A percentile compares a stretch with the other conserved stretches of the same genome.
Conservation (phyloP, 2,329 filamentous ascomycete genomes). For the Apiospora phragmitis region DNA sequence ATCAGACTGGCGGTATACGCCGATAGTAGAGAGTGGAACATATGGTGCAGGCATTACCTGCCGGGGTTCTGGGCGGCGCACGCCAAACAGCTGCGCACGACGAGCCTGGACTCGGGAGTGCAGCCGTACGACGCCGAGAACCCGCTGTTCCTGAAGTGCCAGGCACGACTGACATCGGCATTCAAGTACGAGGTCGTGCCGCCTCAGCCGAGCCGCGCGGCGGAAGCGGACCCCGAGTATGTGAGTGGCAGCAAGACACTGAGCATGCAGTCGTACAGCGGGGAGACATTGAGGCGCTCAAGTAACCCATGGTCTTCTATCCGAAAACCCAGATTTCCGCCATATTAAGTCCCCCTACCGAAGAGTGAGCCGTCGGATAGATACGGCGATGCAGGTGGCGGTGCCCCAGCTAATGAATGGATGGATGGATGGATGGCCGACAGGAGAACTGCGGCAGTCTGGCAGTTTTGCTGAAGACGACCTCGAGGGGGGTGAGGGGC, state of each 20-base stretch:
- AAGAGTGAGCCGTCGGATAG: too few species aligned
- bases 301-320: neutral
- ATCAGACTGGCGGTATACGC: slow-evolving; percentile 47
- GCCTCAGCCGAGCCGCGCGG: slow-evolving; percentile 36
- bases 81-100: slow-evolving; percentile 57
- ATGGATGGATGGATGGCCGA: neutral
- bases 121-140: slow-evolving; percentile 52
- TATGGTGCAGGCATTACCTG: slow-evolving; percentile 61
- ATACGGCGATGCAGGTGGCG: too few species aligned
- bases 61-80: slow-evolving; percentile 58
- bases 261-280: slow-evolving; percentile 47
- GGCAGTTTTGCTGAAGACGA: slow-evolving; percentile 55
- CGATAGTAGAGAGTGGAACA: slow-evolving; percentile 37
- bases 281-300: slow-evolving; percentile 12
- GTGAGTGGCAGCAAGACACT: slow-evolving; percentile 17
- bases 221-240: slow-evolving; percentile 10
- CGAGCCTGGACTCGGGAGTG: slow-evolving; percentile 62
- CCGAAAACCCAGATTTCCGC: too few species aligned
- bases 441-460: slow-evolving; percentile 29
- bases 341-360: too few species aligned
- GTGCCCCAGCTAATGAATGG: too few species aligned
- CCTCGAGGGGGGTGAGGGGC: neutral
- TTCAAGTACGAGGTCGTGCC: slow-evolving; percentile 47
- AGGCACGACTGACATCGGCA: slow-evolving; percentile 47
- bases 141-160: slow-evolving; percentile 52